Conservation (phyloP, 2,329 filamentous ascomycete genomes). For the Talaromyces sp. region DNA sequence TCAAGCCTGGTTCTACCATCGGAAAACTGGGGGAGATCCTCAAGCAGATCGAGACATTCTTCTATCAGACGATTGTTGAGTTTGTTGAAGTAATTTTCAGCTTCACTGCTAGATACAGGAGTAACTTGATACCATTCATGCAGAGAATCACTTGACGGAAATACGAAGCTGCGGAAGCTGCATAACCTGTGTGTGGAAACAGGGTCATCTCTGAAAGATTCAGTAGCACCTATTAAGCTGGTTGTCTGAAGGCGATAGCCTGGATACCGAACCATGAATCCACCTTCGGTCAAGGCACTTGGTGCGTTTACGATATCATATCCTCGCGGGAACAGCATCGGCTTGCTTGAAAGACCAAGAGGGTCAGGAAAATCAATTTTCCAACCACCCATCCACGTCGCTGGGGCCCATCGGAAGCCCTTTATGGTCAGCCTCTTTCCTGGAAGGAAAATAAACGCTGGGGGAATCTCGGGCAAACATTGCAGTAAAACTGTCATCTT, state of each 20-base stretch:
- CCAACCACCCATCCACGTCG: not conserved
- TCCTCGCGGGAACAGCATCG: not conserved
- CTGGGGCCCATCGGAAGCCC: not conserved
- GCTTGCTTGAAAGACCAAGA: not conserved
- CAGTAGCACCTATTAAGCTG: not conserved
- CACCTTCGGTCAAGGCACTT: not conserved
- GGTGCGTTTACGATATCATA: not conserved
- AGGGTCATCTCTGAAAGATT: not conserved
- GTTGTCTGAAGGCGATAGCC: not conserved
- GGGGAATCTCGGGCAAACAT: not conserved
- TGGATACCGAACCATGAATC: not conserved
- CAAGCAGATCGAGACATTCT: not conserved
- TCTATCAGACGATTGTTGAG: not conserved
- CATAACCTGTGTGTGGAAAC: not conserved
- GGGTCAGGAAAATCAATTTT: not conserved
- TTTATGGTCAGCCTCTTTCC: not conserved
- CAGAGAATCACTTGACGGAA: not conserved
- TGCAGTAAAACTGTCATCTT: not conserved
- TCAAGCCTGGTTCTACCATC: not conserved
- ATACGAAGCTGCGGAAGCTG: not conserved
- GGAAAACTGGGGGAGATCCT: not conserved
- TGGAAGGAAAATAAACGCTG: not conserved
- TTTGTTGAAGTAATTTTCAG: not conserved
- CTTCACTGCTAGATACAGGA: not conserved
- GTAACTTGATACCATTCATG: not conserved